These are phyloP conservation scores for Diaporthe citrichinensis DNA, from an alignment of 2,329 filamentous ascomycete species.

Conservation along the genomic window DNA sequence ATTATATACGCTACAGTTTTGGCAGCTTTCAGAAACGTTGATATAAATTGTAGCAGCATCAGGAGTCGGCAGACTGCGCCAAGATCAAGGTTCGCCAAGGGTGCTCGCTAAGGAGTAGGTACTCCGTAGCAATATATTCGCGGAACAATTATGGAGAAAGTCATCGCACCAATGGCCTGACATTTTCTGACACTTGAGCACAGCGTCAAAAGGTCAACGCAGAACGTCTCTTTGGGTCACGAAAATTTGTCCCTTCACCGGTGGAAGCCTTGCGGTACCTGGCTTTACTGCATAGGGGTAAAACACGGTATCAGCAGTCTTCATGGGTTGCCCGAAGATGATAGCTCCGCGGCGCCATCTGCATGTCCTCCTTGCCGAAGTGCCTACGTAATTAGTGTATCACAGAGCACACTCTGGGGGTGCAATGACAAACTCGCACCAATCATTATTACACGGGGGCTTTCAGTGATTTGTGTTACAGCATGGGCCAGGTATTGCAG, in stretches of 20 bases:
- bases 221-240: background rate
- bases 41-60: background rate
- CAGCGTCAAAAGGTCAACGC: background rate
- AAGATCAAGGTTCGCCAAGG: background rate
- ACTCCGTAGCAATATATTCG: constrained; percentile 27
- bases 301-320: background rate
- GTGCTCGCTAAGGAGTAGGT: background rate
- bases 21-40: background rate
- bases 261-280: background rate
- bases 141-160: constrained; percentile 28
- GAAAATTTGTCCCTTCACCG: too few relatives aligned
- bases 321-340: background rate
- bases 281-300: too few relatives aligned
- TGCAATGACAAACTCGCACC: background rate
- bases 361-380: background rate
- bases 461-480: background rate
- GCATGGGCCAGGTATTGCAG: background rate
- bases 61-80: background rate
- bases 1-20: background rate
- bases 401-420: background rate
- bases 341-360: background rate
- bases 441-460: background rate
- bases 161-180: constrained; percentile 14
- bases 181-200: background rate
- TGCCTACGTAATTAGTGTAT: background rate